Evolutionary conservation across 148 eudicot species (phyloP).

Genomic region (Suaeda aralocaspica): DNA sequence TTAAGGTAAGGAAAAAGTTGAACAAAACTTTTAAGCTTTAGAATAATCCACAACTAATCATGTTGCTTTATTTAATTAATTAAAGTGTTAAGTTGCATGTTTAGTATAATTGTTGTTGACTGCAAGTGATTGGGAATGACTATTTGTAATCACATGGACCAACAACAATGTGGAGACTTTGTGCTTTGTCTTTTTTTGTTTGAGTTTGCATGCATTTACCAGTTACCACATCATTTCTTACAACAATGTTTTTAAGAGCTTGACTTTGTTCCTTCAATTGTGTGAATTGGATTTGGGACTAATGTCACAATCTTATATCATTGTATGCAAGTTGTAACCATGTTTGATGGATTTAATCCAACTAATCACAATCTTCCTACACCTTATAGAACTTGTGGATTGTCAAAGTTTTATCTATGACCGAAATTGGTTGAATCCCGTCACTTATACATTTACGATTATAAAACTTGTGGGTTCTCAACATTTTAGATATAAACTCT

Average conservation of each 20-base stretch:
- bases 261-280: not conserved
- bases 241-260: not conserved
- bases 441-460: too few species aligned
- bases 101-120: slow-evolving; percentile 8
- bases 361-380: not conserved
- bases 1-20: slow-evolving; percentile 20
- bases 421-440: too few species aligned
- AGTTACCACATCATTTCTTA: not conserved
- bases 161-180: not conserved
- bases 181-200: not conserved
- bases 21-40: slow-evolving; percentile 1
- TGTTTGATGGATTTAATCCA: not conserved
- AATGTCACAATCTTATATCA: too few species aligned
- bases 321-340: not conserved
- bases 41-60: slow-evolving; percentile 10
- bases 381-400: too few species aligned
- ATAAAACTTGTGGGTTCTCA: too few species aligned
- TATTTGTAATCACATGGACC: slow-evolving; percentile 7
- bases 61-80: slow-evolving; percentile 7
- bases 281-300: slow-evolving; percentile 7
- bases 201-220: not conserved
- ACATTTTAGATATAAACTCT: too few species aligned
- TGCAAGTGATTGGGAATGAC: slow-evolving; percentile 4
- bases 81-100: not conserved
- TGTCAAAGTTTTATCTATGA: too few species aligned